Evolutionary conservation across 345 rosid genomes (phyloP).

Genomic region (Angophora floribunda): DNA sequence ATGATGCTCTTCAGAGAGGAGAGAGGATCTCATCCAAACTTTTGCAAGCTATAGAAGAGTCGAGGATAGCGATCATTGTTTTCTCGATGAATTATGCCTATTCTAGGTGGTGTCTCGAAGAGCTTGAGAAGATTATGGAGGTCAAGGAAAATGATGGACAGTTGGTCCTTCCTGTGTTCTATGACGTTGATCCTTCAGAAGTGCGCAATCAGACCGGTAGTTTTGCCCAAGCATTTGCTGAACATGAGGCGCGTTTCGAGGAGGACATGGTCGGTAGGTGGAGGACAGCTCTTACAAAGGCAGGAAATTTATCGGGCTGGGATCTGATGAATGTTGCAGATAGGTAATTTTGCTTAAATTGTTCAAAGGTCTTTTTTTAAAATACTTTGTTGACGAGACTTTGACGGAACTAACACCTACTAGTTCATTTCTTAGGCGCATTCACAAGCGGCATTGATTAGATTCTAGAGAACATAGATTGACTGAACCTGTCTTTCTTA

Average conservation of each 20-base stretch:
- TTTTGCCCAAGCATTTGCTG: neutral
- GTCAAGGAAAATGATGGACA: neutral
- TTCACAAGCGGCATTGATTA: neutral
- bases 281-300: neutral
- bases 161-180: neutral
- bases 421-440: neutral
- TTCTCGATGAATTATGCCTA: neutral
- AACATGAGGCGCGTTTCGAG: neutral
- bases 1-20: neutral
- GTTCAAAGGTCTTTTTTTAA: neutral
- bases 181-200: neutral
- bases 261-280: neutral
- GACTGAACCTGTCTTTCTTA: neutral
- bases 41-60: neutral
- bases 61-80: neutral
- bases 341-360: neutral
- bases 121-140: neutral
- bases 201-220: neutral
- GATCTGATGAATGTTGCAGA: neutral
- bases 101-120: neutral
- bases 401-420: neutral
- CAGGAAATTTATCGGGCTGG: slow-evolving; percentile 1
- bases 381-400: neutral
- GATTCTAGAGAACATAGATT: neutral
- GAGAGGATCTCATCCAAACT: neutral